Percentiles rank a stretch among this genome's conserved stretches.
These are phyloP conservation scores for Hyaloperonospora brassicae DNA, from an alignment of 352 stramenopile genomes.

Conservation along the genomic window DNA sequence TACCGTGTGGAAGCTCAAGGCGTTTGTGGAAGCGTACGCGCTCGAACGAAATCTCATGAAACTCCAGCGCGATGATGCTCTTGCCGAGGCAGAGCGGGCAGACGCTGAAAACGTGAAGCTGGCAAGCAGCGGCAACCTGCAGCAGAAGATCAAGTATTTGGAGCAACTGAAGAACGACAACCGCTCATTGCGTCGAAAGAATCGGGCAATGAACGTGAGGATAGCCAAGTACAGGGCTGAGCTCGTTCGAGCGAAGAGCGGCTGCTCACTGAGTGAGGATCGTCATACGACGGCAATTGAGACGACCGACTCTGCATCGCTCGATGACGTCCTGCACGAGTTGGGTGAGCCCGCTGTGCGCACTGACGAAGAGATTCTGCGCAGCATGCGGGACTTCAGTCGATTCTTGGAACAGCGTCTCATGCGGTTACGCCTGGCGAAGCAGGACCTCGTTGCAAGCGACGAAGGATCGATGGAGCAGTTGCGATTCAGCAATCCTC, in stretches of 20 bases:
- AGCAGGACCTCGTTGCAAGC: conserved; percentile 7
- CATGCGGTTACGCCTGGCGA: conserved; percentile 34
- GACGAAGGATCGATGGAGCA: too few relatives aligned
- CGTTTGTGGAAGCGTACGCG: conserved; percentile 54
- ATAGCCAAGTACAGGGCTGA: conserved; percentile 21
- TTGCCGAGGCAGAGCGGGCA: conserved; percentile 42
- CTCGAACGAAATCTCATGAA: conserved; percentile 41
- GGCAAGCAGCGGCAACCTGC: conserved; percentile 49
- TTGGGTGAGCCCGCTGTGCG: conserved; percentile 22
- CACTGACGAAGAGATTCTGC: conserved; percentile 38
- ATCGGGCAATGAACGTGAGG: conserved; percentile 48
- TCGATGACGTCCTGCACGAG: conserved; percentile 20
- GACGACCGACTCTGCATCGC: conserved; percentile 4
- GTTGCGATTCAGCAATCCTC: too few relatives aligned
- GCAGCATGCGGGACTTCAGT: conserved; percentile 41
- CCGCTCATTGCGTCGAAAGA: conserved; percentile 32
- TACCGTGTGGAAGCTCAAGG: conserved; percentile 48
- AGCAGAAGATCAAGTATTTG: conserved; percentile 71
- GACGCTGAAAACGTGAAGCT: conserved; percentile 53
- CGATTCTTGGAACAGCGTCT: conserved; percentile 46
- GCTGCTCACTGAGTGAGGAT: conserved; percentile 7
- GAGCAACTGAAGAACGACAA: conserved; percentile 69
- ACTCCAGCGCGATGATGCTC: conserved; percentile 50
- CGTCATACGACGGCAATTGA: conserved; percentile 1
- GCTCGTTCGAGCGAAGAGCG: conserved; percentile 18